Base-by-base conservation (phyloP, 192 early-diverging fungal species). In the Coemansia sp. region DNA sequence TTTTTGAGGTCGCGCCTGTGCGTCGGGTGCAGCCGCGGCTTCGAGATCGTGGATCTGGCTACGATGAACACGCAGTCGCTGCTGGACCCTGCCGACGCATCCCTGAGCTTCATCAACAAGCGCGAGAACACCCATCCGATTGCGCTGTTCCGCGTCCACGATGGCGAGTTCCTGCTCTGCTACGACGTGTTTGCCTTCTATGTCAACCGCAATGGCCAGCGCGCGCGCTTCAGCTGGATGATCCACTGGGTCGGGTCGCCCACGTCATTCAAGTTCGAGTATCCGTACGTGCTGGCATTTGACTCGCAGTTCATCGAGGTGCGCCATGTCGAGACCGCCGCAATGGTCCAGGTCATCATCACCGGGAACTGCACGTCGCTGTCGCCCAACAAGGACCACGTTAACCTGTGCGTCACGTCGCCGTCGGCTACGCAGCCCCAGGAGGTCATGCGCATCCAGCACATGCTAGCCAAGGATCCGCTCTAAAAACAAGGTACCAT, bases 181-280 rank as follows among this genome's bases (percentile, higher is more conserved):
- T 98, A 98, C 72, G 90, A 94, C 82, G 94, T 94, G 74, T 88
- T 94, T 73, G 92, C 88, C 3, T 97, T 98, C 64, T 97, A 88
- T 67, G 89, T 98, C 40, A 91, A 97, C 74, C 88, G 89, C 62
- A 85, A 87, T 64, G 96, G 96, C 45, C 82, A 87, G 50, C 76
- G 92, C 27, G 75, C 90, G 29, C 72, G 89, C 28, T 68, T 79
- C 6, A 86, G 92, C 61, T 92, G 87, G 88, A 82, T 91, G 48
- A 88, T 98, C 41, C 73, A 90, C 47, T 98, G 94, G 95, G 87
- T 87, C 31, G 96, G 96, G 2, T 66, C 81, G 2, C 96, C 96
- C 11, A 87, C 83, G n/a, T 83, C 88, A 50, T 98, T 94, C 74
- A 89, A 91, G 28, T 86, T 88, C 25, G 72, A 84, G 25, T 82